Evolutionary conservation across 2,329 filamentous ascomycete genomes (phyloP).

Genomic region (Botryotinia globosa): DNA sequence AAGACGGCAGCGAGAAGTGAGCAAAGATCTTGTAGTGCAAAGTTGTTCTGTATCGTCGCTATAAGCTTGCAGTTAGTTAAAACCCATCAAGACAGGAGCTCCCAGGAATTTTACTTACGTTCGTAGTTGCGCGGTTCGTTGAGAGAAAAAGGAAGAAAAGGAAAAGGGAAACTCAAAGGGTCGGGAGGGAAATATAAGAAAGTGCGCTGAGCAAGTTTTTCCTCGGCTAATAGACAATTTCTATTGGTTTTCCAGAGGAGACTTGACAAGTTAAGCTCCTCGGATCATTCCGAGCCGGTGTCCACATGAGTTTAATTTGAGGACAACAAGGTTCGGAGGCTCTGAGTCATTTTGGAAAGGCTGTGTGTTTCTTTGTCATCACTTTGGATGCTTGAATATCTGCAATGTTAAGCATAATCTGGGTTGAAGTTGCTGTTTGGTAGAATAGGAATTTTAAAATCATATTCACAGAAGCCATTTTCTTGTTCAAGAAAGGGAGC

Average conservation of each 20-base stretch:
- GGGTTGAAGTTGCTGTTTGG: accelerated
- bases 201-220: not conserved
- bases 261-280: not conserved
- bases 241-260: not conserved
- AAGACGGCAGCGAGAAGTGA: not conserved
- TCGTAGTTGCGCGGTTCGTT: not conserved
- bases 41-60: not conserved
- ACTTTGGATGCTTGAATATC: not conserved
- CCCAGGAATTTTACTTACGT: not conserved
- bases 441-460: not conserved
- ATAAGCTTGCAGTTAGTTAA: not conserved
- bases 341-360: not conserved
- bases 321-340: not conserved
- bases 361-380: not conserved
- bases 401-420: not conserved
- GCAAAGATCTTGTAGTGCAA: not conserved
- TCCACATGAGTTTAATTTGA: not conserved
- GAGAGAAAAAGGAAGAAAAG: not conserved
- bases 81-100: not conserved
- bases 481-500: not conserved
- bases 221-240: not conserved
- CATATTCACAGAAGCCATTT: not conserved
- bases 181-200: not conserved
- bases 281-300: not conserved
- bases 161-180: not conserved